These are phyloP conservation scores for Capsella rubella DNA, from an alignment of 441 rosid genomes.

Conservation along the genomic window DNA sequence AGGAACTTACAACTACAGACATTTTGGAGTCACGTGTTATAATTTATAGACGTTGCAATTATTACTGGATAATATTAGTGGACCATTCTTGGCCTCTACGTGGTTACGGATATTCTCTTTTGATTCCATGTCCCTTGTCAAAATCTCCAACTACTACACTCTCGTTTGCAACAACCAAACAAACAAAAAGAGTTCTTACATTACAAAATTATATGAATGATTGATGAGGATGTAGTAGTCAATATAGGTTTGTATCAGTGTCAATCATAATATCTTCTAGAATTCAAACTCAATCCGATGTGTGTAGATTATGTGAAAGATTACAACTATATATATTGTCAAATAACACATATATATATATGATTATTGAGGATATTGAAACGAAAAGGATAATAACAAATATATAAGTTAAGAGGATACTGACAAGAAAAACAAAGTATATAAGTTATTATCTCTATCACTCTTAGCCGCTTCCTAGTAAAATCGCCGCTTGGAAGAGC, in stretches of 20 bases:
- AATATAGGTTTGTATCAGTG: too few relatives aligned
- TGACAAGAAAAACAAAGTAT: too few relatives aligned
- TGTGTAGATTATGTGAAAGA: too few relatives aligned
- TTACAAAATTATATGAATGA: background rate
- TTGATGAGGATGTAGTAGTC: background rate
- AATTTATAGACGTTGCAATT: background rate
- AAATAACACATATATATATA: too few relatives aligned
- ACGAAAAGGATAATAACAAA: too few relatives aligned
- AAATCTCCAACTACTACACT: slow-evolving; percentile 2
- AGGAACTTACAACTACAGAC: background rate
- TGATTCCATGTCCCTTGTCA: slow-evolving; percentile 11
- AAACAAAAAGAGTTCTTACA: background rate
- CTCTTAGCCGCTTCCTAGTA: background rate
- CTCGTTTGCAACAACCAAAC: background rate
- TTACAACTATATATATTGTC: too few relatives aligned
- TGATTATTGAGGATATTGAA: too few relatives aligned
- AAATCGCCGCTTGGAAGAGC: slow-evolving; percentile 2
- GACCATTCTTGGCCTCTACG: background rate
- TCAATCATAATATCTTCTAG: too few relatives aligned
- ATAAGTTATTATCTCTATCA: too few relatives aligned
- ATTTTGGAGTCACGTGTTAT: slow-evolving; percentile 1
- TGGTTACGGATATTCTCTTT: slow-evolving; percentile 23
- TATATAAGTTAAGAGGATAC: too few relatives aligned
- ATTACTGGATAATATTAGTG: slow-evolving; percentile 7
- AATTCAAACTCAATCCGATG: too few relatives aligned